Base-by-base conservation (phyloP, 495 filamentous ascomycete species). In the Collariella sp. region DNA sequence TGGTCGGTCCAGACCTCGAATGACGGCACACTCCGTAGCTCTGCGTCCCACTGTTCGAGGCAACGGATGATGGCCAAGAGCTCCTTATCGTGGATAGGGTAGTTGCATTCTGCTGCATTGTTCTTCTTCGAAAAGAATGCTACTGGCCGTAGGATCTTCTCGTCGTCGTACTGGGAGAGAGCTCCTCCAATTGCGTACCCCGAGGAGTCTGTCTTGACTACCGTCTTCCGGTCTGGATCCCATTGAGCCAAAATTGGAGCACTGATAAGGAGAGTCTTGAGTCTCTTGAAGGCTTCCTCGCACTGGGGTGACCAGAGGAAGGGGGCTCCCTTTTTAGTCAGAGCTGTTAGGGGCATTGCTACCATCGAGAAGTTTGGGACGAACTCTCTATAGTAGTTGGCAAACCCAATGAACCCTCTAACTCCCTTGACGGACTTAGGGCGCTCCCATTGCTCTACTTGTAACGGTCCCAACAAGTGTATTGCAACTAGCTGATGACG, bases 71-170 rank as follows among this genome's bases (percentile, higher is more conserved):
- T 24, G 35, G n/a, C 39, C 4, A 55, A 5, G 5, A 54, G 26
- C 20, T 54, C 51, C 33, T 54, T 54, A n/a, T 39, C 20, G 31
- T 38, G 6, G 22, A 55, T 55, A 0, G 7, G 9, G 9, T 55
- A 55, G 12, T 55, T 55, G 7, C 1, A 42, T 35, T 55, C 22
- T 0, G 41, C 13, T 6, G 20, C 7, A 2, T 3, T 23, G 5
- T 34, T 24, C 11, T 35, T 54, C 10, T 13, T 22, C 0, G 2
- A 29, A 54, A n/a, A 19, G 18, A 23, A 54, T 2, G 1, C 18
- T 0, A 54, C 41, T 15, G 42, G 51, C 7, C 29, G 18, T 4
- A 49, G 31, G 24, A 4, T 1, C 22, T 22, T 2, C 41, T 33
- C 33, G 22, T 48, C 22, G 2, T 11, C 22, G 0, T 41, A 31